phyloP scores from a whole-genome alignment of 352 stramenopile genomes.

The Blastocystis sp. region DNA sequence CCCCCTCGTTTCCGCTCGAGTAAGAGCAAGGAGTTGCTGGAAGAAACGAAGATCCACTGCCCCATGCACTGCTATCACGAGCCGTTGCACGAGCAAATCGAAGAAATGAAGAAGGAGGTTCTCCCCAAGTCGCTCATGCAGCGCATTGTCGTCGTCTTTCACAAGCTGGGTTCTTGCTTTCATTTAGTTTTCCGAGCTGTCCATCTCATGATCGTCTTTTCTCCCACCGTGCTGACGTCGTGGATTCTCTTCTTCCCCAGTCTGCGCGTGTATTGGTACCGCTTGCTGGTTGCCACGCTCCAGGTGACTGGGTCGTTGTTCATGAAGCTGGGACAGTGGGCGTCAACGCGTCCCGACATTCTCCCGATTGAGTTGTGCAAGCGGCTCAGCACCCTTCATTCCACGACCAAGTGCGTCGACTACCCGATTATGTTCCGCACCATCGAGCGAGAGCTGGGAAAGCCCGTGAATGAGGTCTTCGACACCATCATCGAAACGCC shows the following conservation, averaged over 20 bases:
- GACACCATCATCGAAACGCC: conserved; percentile 43
- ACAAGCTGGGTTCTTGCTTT: conserved; percentile 37
- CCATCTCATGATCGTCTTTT: conserved; percentile 40
- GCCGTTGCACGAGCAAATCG: conserved; percentile 36
- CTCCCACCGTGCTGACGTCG: conserved; percentile 24
- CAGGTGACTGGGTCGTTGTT: conserved; percentile 44
- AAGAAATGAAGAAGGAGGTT: conserved; percentile 55
- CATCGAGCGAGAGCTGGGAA: conserved; percentile 69
- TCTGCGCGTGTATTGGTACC: conserved; percentile 40
- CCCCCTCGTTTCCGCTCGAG: background rate
- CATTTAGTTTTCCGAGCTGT: conserved; percentile 37
- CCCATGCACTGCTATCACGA: conserved; percentile 70
- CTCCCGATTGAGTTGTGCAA: conserved; percentile 61
- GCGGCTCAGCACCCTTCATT: conserved; percentile 48
- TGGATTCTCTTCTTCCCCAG: conserved; percentile 52
- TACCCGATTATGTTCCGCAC: conserved; percentile 11
- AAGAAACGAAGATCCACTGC: conserved; percentile 33
- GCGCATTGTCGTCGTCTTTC: background rate
- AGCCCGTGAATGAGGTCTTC: conserved; percentile 36
- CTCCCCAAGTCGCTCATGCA: conserved; percentile 15
- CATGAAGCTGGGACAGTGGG: conserved; percentile 73
- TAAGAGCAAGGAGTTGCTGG: background rate
- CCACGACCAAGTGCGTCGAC: conserved; percentile 28
- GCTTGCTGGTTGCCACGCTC: conserved; percentile 22
- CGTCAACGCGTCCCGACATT: conserved; percentile 68